Evolutionary conservation across 495 filamentous ascomycete genomes (phyloP).

Genomic region (Aspergillus conjunctus): DNA sequence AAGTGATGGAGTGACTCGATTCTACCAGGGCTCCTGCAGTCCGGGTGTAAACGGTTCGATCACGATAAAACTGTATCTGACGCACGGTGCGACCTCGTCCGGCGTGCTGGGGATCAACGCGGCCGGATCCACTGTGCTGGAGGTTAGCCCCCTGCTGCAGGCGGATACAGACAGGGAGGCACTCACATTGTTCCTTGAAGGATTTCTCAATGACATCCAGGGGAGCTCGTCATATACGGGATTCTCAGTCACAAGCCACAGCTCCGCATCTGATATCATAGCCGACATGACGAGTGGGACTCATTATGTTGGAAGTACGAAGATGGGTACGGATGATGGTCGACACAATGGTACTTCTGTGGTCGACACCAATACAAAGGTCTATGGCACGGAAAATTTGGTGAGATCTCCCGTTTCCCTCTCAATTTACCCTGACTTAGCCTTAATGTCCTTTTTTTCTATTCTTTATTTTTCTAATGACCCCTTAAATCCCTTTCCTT

Average conservation of each 20-base stretch:
- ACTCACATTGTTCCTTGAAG: slow-evolving; percentile 36
- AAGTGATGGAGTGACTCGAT: slow-evolving; percentile 24
- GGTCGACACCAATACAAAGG: slow-evolving; percentile 69
- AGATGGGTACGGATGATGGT: slow-evolving; percentile 69
- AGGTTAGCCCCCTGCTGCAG: slow-evolving; percentile 35
- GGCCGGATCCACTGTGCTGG: slow-evolving; percentile 58
- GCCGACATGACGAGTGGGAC: slow-evolving; percentile 55
- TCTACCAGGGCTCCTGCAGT: slow-evolving; percentile 29
- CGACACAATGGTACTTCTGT: slow-evolving; percentile 63
- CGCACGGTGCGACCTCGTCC: slow-evolving; percentile 40
- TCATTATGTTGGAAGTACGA: slow-evolving; percentile 69
- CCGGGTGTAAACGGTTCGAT: slow-evolving; percentile 26
- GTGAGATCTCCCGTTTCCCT: slow-evolving; percentile 20
- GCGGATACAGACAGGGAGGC: slow-evolving; percentile 25
- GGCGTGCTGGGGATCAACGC: slow-evolving; percentile 61
- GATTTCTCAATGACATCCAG: slow-evolving; percentile 51
- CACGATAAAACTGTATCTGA: slow-evolving; percentile 40
- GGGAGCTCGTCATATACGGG: slow-evolving; percentile 46
- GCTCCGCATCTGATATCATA: slow-evolving; percentile 51
- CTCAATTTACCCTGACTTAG: not conserved
- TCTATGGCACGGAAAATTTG: slow-evolving; percentile 71
- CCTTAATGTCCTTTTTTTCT: not conserved
- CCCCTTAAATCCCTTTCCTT: not conserved
- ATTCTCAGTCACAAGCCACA: slow-evolving; percentile 51
- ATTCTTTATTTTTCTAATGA: not conserved